Percentiles rank a stretch among this genome's conserved stretches.
Conservation (phyloP, 805 yeast genomes). For the Wickerhamiella occidentalis region DNA sequence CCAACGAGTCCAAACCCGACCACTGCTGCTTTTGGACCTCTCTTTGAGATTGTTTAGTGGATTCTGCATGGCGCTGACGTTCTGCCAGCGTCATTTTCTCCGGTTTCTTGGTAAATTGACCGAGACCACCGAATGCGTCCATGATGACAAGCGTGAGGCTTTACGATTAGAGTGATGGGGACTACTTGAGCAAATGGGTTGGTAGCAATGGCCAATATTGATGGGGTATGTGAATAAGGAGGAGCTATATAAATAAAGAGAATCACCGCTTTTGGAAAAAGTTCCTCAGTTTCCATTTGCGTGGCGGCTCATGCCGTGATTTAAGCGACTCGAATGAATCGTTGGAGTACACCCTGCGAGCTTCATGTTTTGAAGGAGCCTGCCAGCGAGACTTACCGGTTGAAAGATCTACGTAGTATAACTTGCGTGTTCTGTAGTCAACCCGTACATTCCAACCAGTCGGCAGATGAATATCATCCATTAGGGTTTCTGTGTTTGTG, state of each 20-base stretch:
- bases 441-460: constrained; percentile 1
- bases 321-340: background rate
- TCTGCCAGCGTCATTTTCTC: constrained; percentile 26
- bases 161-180: background rate
- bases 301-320: background rate
- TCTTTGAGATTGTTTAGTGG: constrained; percentile 12
- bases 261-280: background rate
- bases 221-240: too few relatives aligned
- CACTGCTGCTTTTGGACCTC: constrained; percentile 16
- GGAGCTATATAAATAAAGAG: background rate
- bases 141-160: constrained; percentile 13
- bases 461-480: constrained; percentile 8
- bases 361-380: background rate
- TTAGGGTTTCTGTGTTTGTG: background rate
- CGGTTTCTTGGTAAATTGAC: constrained; percentile 20
- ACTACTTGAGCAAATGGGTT: background rate
- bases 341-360: background rate
- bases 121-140: constrained; percentile 27
- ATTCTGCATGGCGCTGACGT: constrained; percentile 17
- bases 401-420: constrained; percentile 3
- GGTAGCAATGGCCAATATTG: too few relatives aligned
- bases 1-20: constrained; percentile 25
- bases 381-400: constrained; percentile 4
- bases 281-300: background rate
- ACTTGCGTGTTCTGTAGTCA: constrained; percentile 1